phyloP scores from a whole-genome alignment of 768 basidiomycete genomes.

The Sarcodon aspratus region DNA sequence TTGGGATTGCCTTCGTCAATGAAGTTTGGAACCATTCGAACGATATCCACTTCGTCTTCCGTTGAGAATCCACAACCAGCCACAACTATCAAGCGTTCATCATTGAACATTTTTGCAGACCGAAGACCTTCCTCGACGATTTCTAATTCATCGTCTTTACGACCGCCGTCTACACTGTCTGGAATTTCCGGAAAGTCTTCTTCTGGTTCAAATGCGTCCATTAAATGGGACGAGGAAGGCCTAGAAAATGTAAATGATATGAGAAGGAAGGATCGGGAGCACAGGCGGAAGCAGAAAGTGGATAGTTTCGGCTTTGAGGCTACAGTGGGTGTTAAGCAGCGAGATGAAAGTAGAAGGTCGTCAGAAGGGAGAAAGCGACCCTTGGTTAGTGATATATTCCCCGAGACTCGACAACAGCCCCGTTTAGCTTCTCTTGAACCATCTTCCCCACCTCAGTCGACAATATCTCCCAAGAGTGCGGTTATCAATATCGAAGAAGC shows the following conservation, averaged over 20 bases:
- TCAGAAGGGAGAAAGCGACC: slow-evolving; percentile 44
- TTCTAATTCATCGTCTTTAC: slow-evolving; percentile 31
- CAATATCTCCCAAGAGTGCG: slow-evolving; percentile 8
- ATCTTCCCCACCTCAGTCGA: slow-evolving; percentile 3
- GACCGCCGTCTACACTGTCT: slow-evolving; percentile 33
- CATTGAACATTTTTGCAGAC: slow-evolving; percentile 19
- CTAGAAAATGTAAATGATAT: slow-evolving; percentile 36
- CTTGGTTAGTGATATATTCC: slow-evolving; percentile 50
- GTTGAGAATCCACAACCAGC: background rate
- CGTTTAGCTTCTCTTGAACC: slow-evolving; percentile 4
- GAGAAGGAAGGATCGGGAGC: slow-evolving; percentile 16
- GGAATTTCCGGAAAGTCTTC: slow-evolving; percentile 26
- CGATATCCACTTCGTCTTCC: slow-evolving; percentile 5
- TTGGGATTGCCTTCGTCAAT: slow-evolving; percentile 44
- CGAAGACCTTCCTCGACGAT: slow-evolving; percentile 26
- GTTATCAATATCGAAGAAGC: slow-evolving; percentile 38
- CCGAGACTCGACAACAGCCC: slow-evolving; percentile 19
- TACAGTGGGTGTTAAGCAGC: slow-evolving; percentile 6
- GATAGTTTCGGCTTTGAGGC: slow-evolving; percentile 1
- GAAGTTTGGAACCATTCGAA: slow-evolving; percentile 10
- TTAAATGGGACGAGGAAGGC: slow-evolving; percentile 41
- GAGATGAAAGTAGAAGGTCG: slow-evolving; percentile 25
- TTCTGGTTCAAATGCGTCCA: slow-evolving; percentile 23
- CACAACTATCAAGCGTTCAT: slow-evolving; percentile 12
- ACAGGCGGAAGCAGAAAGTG: slow-evolving; percentile 21